Base-by-base conservation (phyloP, 202 grass and related monocot species). In the Setaria viridis region DNA sequence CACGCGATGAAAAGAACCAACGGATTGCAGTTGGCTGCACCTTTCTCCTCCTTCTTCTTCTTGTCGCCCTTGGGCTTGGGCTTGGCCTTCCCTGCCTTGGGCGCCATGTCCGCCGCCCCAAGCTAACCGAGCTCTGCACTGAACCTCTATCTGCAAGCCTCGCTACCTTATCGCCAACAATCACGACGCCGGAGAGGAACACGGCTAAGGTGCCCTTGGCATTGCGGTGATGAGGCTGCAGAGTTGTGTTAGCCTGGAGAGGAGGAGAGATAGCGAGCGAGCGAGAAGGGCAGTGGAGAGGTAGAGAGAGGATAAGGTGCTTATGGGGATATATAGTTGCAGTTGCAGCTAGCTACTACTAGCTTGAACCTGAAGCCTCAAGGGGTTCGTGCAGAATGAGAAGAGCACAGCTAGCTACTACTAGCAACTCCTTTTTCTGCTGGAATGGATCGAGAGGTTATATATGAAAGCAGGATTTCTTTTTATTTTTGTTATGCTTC, bases 1-100 rank as follows among this genome's bases (percentile, higher is more conserved):
- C 8, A 16, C 43, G 17, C 1, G 35, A 62, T 55, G 15, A 3
- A 25, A 64, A 82, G n/a, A 85, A 78, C 20, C 49, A n/a, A 37
- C 9, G 60, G 64, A 19, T 25, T 55, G 49, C 7, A 12, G 25
- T 25, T 25, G 25, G 25, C 25, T 11, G 56, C 64, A 98, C 96
- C 96, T 99, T 94, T 99, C 67, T 95, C 96, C 62, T 95, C 93
- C 77, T 95, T 99, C 88, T 95, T 99, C 91, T 95, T 99, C 96
- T 90, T 99, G 32, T 99, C 96, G 2, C 91, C 93, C 87, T 94
- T 99, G 66, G 86, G 78, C 86, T 94, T 99, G 72, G 73, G 84
- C 86, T 90, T 99, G 16, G 91, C 77, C 89, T 95, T 95, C 67
- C 96, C 88, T 6, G 91, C 86, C 85, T 95, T 99, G 82, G 93